phyloP scores from a whole-genome alignment of 495 filamentous ascomycete species.

The Sordaria brevicollis region DNA sequence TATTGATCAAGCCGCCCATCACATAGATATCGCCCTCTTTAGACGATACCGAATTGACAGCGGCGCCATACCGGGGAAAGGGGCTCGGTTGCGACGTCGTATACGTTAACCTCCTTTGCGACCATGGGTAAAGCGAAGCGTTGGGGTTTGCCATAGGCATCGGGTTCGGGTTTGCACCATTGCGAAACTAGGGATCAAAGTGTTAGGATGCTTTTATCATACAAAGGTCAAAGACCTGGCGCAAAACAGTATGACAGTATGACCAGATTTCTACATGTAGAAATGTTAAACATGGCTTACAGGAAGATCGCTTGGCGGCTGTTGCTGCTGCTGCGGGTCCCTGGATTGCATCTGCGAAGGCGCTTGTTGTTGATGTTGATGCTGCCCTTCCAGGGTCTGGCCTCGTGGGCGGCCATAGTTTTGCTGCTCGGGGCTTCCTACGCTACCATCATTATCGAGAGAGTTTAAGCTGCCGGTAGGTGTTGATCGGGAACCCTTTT shows the following conservation, averaged over 20 bases:
- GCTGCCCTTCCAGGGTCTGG: constrained; percentile 21
- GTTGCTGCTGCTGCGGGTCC: constrained; percentile 8
- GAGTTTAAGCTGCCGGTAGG: constrained; percentile 47
- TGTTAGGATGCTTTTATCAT: neutral
- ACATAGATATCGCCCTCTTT: constrained; percentile 97
- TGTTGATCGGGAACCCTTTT: constrained; percentile 40
- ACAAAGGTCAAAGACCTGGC: neutral
- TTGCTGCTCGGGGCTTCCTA: constrained; percentile 40
- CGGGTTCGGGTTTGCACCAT: constrained; percentile 17
- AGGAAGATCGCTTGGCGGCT: constrained; percentile 34
- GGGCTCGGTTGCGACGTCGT: constrained; percentile 73
- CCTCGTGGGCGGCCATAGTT: constrained; percentile 24
- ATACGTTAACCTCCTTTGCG: constrained; percentile 78
- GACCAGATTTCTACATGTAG: neutral
- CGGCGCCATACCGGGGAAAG: constrained; percentile 94
- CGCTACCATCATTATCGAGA: constrained; percentile 33
- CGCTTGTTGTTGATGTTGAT: constrained; percentile 21
- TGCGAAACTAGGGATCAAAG: constrained; percentile 33
- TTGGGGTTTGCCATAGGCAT: constrained; percentile 29
- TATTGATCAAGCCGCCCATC: constrained; percentile 94
- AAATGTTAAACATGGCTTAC: constrained; percentile 20
- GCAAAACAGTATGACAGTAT: neutral
- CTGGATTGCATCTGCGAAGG: constrained; percentile 2
- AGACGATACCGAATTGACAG: constrained; percentile 82
- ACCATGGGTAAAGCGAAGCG: constrained; percentile 85